phyloP scores from a whole-genome alignment of 768 basidiomycete genomes.

The Flagelloscypha sp. region DNA sequence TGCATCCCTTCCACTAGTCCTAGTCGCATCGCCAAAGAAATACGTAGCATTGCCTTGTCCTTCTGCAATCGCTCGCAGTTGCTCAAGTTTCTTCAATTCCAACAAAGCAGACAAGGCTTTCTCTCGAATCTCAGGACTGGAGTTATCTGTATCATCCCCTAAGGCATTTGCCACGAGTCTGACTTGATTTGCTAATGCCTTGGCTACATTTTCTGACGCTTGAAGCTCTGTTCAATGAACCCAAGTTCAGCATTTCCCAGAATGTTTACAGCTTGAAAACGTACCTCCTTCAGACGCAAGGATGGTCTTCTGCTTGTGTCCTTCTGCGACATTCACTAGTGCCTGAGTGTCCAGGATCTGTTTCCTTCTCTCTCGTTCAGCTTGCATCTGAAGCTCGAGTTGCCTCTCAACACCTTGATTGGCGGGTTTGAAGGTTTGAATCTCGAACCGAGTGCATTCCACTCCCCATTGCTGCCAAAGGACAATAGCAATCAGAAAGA shows the following conservation, averaged over 20 bases:
- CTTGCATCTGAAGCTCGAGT: slow-evolving; percentile 54
- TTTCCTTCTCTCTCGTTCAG: slow-evolving; percentile 47
- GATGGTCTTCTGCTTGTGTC: slow-evolving; percentile 47
- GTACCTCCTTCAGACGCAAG: slow-evolving; percentile 47
- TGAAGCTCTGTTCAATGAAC: slow-evolving; percentile 22
- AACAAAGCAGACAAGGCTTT: slow-evolving; percentile 34
- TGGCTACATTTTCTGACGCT: slow-evolving; percentile 36
- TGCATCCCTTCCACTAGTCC: slow-evolving; percentile 22
- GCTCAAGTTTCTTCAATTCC: slow-evolving; percentile 43
- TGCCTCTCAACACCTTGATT: slow-evolving; percentile 58
- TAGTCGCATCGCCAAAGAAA: slow-evolving; percentile 41
- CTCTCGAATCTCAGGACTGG: slow-evolving; percentile 26
- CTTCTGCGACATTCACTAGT: slow-evolving; percentile 50
- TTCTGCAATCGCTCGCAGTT: slow-evolving; percentile 42
- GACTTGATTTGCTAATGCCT: slow-evolving; percentile 41
- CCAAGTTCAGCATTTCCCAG: neutral
- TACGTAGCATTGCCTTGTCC: slow-evolving; percentile 47
- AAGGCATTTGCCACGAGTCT: slow-evolving; percentile 36
- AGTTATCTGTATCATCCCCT: slow-evolving; percentile 20
- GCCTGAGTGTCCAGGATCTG: slow-evolving; percentile 51
- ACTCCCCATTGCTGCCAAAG: slow-evolving; percentile 43
- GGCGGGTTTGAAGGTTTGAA: slow-evolving; percentile 52
- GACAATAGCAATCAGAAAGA: neutral
- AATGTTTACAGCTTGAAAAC: slow-evolving; percentile 7
- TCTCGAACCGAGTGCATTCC: slow-evolving; percentile 48